These are phyloP conservation scores for Botrytis fabae DNA, from an alignment of 2,329 filamentous ascomycete species.

Conservation along the genomic window DNA sequence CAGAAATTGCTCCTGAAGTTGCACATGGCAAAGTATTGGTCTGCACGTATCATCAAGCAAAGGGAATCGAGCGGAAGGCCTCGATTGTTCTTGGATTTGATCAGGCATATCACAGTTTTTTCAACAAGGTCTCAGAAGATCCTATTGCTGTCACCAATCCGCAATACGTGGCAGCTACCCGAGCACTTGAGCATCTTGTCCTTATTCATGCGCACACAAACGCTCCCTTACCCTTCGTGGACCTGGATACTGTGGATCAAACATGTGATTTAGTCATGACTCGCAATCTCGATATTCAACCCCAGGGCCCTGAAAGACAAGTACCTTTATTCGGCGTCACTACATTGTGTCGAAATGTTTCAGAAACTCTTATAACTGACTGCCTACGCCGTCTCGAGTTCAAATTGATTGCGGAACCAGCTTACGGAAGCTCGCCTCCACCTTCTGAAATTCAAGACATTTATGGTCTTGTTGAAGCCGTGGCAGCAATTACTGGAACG, in stretches of 20 bases:
- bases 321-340: background rate
- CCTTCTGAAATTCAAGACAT: background rate
- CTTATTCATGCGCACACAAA: constrained; percentile 10
- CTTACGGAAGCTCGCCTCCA: background rate
- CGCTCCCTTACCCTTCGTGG: background rate
- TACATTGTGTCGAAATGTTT: constrained; percentile 13
- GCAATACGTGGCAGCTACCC: constrained; percentile 19
- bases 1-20: constrained; percentile 14
- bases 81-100: constrained; percentile 15
- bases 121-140: background rate
- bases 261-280: constrained; percentile 15
- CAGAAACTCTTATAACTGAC: constrained; percentile 18
- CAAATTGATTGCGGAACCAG: constrained; percentile 1
- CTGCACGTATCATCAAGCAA: constrained; percentile 19
- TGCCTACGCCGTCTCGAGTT: constrained; percentile 15
- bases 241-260: background rate
- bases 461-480: background rate
- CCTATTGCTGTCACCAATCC: constrained; percentile 20
- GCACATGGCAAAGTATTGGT: constrained; percentile 15
- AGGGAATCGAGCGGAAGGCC: constrained; percentile 17
- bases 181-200: constrained; percentile 17
- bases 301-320: background rate
- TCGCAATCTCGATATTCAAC: background rate
- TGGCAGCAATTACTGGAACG: constrained; percentile 18
- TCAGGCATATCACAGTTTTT: constrained; percentile 4